Percentiles rank a stretch among this genome's conserved stretches.
phyloP scores from a whole-genome alignment of 257 asterid genomes.

The Nicotiana otophora region DNA sequence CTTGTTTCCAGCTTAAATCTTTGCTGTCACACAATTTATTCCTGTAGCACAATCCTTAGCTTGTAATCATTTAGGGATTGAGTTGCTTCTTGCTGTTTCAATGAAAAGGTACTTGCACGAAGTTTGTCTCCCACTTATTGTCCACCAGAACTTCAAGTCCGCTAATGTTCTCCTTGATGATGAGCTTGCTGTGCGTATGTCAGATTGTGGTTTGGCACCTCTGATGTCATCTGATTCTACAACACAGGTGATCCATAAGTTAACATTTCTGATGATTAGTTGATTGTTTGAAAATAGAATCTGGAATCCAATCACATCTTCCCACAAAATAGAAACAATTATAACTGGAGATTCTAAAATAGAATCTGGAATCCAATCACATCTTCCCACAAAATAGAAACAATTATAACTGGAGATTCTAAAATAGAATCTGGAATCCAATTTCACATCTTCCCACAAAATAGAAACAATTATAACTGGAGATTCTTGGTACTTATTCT shows the following conservation, averaged over 20 bases:
- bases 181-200: constrained; percentile 53
- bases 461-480: not conserved
- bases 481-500: not conserved
- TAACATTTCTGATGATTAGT: not conserved
- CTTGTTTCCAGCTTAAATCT: not conserved
- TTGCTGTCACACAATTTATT: not conserved
- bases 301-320: not conserved
- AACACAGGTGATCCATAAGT: constrained; percentile 38
- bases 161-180: constrained; percentile 68
- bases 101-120: constrained; percentile 80
- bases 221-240: constrained; percentile 52
- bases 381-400: no score
- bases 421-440: not conserved
- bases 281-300: not conserved
- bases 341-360: not conserved
- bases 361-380: not conserved
- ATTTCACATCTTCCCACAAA: no score
- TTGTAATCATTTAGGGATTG: constrained; percentile 13
- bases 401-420: no score
- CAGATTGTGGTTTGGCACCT: constrained; percentile 80
- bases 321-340: no score
- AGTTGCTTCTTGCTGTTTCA: constrained; percentile 14
- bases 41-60: not conserved
- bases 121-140: constrained; percentile 56
- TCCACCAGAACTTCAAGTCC: constrained; percentile 78